Evolutionary conservation across 2,329 filamentous ascomycete genomes (phyloP).

Genomic region (Alternaria metachromatica): DNA sequence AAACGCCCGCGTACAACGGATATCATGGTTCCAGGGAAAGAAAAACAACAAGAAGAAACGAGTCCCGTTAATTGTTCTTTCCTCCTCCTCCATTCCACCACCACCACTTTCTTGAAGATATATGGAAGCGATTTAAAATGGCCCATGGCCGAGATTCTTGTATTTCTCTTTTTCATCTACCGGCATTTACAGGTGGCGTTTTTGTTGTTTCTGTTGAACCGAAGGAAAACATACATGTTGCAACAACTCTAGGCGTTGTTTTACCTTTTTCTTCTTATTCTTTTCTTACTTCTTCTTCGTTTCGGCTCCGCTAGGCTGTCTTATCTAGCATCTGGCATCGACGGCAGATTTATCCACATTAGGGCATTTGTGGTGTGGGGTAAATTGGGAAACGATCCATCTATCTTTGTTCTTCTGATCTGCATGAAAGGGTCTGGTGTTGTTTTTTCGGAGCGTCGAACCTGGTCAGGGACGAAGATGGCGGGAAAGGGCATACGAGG

Average conservation of each 20-base stretch:
- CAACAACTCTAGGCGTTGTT: background rate
- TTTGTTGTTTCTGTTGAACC: background rate
- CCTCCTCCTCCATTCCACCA: background rate
- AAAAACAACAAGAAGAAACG: slow-evolving; percentile 4
- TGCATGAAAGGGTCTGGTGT: background rate
- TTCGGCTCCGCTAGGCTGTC: background rate
- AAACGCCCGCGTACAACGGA: slow-evolving; percentile 1
- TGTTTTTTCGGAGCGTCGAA: background rate
- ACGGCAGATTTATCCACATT: background rate
- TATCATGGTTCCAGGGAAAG: slow-evolving; percentile 9
- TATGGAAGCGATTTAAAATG: slow-evolving; percentile 18
- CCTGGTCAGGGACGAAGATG: background rate
- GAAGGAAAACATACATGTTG: slow-evolving; percentile 12
- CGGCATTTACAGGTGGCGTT: slow-evolving; percentile 13
- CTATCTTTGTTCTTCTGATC: background rate
- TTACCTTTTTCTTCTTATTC: background rate
- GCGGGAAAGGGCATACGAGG: background rate
- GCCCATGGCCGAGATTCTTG: slow-evolving; percentile 3
- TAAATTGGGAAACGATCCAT: background rate
- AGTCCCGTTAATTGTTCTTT: background rate
- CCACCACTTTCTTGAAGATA: slow-evolving; percentile 1
- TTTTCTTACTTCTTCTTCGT: background rate
- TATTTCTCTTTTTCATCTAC: background rate
- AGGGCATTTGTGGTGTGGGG: background rate
- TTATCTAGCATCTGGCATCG: slow-evolving; percentile 4